These are phyloP conservation scores for Eutrema salsugineum DNA, from an alignment of 441 rosid genomes.

Conservation along the genomic window DNA sequence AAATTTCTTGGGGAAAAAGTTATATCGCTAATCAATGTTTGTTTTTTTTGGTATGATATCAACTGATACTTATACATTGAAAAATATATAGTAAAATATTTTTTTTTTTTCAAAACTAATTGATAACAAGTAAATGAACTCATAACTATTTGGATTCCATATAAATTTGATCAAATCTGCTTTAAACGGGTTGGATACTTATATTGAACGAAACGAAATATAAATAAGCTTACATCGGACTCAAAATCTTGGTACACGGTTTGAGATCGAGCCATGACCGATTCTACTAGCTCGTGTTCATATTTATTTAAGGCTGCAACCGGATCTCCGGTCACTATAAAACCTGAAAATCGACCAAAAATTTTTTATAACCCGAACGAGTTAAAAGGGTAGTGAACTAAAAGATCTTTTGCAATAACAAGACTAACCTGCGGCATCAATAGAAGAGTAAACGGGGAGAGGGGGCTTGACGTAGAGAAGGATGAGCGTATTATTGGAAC, in stretches of 20 bases:
- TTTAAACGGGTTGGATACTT: too few species aligned
- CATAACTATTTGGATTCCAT: too few species aligned
- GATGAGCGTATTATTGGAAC: conserved; percentile 41
- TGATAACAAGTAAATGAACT: too few species aligned
- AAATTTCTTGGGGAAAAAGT: not conserved
- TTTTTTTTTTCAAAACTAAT: too few species aligned
- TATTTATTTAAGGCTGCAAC: conserved; percentile 50
- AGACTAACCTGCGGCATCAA: conserved; percentile 66
- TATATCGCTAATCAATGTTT: not conserved
- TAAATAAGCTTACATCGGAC: conserved; percentile 15
- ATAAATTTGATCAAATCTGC: not conserved
- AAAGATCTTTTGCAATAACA: not conserved
- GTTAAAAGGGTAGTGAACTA: not conserved
- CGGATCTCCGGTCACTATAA: conserved; percentile 51
- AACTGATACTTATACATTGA: too few species aligned
- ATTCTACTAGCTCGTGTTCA: conserved; percentile 45
- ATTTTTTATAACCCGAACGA: not conserved
- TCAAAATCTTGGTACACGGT: conserved; percentile 45
- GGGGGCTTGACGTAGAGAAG: conserved; percentile 85
- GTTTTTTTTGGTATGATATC: too few species aligned
- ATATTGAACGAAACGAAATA: not conserved
- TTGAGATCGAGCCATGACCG: conserved; percentile 77
- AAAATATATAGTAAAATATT: too few species aligned
- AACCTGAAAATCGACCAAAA: conserved; percentile 35
- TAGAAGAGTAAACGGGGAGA: conserved; percentile 54